These are phyloP conservation scores for Umbellularia californica DNA, from an alignment of 164 flowering plant species.

Conservation along the genomic window DNA sequence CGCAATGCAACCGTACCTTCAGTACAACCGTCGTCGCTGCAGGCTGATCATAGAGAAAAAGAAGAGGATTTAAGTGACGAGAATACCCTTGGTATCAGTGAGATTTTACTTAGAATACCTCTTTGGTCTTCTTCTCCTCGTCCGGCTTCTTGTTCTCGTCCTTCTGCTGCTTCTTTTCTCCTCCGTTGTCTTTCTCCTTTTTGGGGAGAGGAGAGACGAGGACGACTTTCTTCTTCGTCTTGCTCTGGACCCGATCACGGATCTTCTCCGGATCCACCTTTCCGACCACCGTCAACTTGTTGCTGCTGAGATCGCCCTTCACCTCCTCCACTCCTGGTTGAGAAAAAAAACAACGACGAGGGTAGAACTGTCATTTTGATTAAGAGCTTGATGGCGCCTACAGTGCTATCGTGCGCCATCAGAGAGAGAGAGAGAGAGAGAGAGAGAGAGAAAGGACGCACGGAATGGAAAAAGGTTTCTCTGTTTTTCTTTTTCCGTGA, in stretches of 20 bases:
- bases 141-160: slow-evolving; percentile 16
- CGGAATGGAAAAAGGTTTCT: no score
- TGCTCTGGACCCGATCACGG: slow-evolving; percentile 30
- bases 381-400: no score
- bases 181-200: slow-evolving; percentile 20
- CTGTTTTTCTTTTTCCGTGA: no score
- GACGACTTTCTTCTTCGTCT: slow-evolving; percentile 53
- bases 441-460: no score
- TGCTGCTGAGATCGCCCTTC: slow-evolving; percentile 20
- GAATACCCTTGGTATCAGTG: no score
- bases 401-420: no score
- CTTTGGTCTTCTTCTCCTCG: slow-evolving; percentile 19
- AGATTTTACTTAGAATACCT: slow-evolving; percentile 11
- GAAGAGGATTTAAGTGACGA: no score
- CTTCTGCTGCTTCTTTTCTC: slow-evolving; percentile 26
- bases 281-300: slow-evolving; percentile 43
- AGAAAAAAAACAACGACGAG: no score
- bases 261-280: slow-evolving; percentile 41
- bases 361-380: no score
- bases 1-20: slow-evolving; percentile 68
- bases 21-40: slow-evolving; percentile 46
- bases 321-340: slow-evolving; percentile 42
- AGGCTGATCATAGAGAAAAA: slow-evolving; percentile 18
- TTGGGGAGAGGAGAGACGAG: slow-evolving; percentile 41
- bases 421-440: no score